These are phyloP conservation scores for Ulota crispa DNA, from an alignment of 225 moss, liverwort and hornwort species.

Conservation along the genomic window DNA sequence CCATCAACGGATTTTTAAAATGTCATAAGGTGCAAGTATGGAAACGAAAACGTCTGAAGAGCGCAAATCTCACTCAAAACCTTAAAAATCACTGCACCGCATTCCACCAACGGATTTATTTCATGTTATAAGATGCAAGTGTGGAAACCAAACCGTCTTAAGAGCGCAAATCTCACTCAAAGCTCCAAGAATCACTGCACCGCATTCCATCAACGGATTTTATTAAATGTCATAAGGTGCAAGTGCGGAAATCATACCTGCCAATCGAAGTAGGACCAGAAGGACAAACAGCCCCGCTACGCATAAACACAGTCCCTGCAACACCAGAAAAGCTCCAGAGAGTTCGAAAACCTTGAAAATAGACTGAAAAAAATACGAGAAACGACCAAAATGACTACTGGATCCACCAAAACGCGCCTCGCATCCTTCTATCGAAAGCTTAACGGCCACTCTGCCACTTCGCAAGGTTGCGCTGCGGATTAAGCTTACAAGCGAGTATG, in stretches of 20 bases:
- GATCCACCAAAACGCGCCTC: too few relatives aligned
- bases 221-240: too few relatives aligned
- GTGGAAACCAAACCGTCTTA: background rate
- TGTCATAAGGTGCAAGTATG: background rate
- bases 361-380: background rate
- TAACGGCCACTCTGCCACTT: background rate
- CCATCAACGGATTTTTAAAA: background rate
- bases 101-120: background rate
- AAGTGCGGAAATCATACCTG: background rate
- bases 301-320: slow-evolving; percentile 1
- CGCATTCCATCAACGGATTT: background rate
- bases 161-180: background rate
- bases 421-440: background rate
- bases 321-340: background rate
- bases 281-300: background rate
- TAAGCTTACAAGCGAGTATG: background rate
- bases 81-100: background rate
- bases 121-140: too few relatives aligned
- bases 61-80: background rate
- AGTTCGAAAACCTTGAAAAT: background rate
- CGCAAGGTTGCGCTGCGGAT: background rate
- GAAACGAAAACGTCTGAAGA: background rate
- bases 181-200: background rate
- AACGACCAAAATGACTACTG: background rate
- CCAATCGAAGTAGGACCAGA: slow-evolving; percentile 8